Base-by-base conservation (phyloP, 257 asterid species). In the Gentiana macrophylla region DNA sequence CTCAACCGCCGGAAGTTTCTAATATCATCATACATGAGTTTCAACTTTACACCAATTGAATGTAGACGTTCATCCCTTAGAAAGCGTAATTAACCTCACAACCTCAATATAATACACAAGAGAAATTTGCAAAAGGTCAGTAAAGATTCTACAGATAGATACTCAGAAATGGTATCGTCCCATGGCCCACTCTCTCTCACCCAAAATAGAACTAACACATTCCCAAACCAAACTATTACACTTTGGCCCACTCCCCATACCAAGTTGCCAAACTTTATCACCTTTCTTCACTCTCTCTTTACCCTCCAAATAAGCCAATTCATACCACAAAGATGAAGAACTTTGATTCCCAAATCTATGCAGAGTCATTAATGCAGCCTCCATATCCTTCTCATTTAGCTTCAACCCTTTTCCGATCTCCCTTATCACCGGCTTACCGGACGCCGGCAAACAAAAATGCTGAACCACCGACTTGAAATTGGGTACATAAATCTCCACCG, bases 211-310 rank as follows among this genome's bases (percentile, higher is more conserved):
- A 81, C 79, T 66, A 35, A 62, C 15, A 37, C 87, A 82, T 61
- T 86, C 80, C 87, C 84, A 83, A 0, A 84, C 77, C 57, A 84
- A 32, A 57, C 84, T 87, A 46, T 12, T 76, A 32, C 92, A 82
- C 55, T 86, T 84, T 7, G 84, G 86, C 67, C 98, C 96, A 70
- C 77, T 90, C 3, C 94, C 94, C 83, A 91, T 69, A 2, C 96
- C 96, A 58, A 87, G 55, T 43, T 75, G 86, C 92, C 86, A 80
- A 3, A 91, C 87, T 37, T 12, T 70, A 49, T 84, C 96, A 34
- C 95, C 89, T 62, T 73, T 62, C 70, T 77, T 70, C 1, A 90
- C 73, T 48, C 79, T 77, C 8, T 75, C 83, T 57, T 82, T 76
- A n/a, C 87, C 92, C 51, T 87, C 96, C 48, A 84, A 67, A 74